Conservation (phyloP, 164 flowering plant species). For the Sedum album region DNA sequence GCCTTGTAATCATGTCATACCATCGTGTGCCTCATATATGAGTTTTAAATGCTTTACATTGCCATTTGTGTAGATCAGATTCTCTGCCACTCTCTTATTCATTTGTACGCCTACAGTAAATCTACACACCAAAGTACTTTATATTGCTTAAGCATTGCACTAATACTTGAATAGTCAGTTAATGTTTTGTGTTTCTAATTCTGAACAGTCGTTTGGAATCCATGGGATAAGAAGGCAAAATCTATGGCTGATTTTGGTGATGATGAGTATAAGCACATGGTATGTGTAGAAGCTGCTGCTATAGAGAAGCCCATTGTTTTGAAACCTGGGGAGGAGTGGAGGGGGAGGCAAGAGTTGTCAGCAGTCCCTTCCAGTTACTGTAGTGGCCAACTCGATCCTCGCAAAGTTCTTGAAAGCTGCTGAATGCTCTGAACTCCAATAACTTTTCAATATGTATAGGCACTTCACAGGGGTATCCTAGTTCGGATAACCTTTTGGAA, state of each 20-base stretch:
- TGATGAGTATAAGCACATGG: constrained; percentile 76
- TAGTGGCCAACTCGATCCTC: constrained; percentile 78
- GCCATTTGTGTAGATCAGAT: neutral
- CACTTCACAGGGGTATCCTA: neutral
- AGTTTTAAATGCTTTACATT: neutral
- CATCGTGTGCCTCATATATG: neutral
- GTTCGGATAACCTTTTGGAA: neutral
- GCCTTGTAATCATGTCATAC: neutral
- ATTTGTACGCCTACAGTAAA: neutral
- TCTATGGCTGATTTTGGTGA: constrained; percentile 71
- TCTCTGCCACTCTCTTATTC: neutral
- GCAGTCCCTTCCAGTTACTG: constrained; percentile 76
- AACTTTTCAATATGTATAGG: neutral
- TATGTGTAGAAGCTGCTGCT: constrained; percentile 76
- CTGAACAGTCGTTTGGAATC: constrained; percentile 73
- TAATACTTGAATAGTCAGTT: neutral
- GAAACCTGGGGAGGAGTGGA: constrained; percentile 90
- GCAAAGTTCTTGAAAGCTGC: constrained; percentile 48
- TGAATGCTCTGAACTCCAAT: constrained; percentile 12
- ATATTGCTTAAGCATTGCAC: neutral
- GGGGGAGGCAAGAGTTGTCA: constrained; percentile 64
- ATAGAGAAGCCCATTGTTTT: constrained; percentile 61
- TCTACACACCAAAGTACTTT: no score
- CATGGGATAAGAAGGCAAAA: constrained; percentile 80
- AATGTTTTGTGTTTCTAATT: neutral